Base-by-base conservation (phyloP, 345 rosid genomes). In the Aquilaria malaccensis region DNA sequence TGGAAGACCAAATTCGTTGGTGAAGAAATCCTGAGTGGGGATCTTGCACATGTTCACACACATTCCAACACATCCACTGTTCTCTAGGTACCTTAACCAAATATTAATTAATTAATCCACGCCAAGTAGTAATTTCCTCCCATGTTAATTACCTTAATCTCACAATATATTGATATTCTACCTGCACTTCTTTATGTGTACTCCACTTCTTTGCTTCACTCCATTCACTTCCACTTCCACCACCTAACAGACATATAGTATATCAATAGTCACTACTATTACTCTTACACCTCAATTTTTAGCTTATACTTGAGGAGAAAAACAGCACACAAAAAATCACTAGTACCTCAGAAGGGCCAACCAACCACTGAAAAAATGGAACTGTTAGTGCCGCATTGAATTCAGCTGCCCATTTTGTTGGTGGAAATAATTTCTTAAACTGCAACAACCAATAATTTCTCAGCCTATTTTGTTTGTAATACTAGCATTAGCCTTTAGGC, bases 11-110 rank as follows among this genome's bases (percentile, higher is more conserved):
- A 93, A 93, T 75, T 93, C 96, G 56, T 87, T 93, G 74, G 97
- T 89, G 78, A 93, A 93, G 90, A 93, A 93, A 82, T 93, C 94
- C 70, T 93, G 97, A 30, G 98, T 89, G 13, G 98, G 96, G 61
- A 93, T 81, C 74, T 87, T 93, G 76, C 98, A 89, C 98, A 85
- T 93, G 66, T 93, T 93, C 61, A 87, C 95, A 53, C 97, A 94
- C 97, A 87, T 86, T 58, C 97, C 99, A 14, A 87, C 97, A 74
- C 98, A 89, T 0, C 98, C 98, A 74, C 94, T 89, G 80, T 87
- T 93, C 85, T 93, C 98, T 70, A 93, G 71, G 80, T 89, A 92
- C 92, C 96, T 91, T 68, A 32, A 69, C 47, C 3, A 0, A 4
- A 22, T 7, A 62, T 22, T 14, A 13, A 48, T 51, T 2, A 29